These are phyloP conservation scores for Pichia terricola DNA, from an alignment of 1,139 yeast genomes.

Conservation along the genomic window DNA sequence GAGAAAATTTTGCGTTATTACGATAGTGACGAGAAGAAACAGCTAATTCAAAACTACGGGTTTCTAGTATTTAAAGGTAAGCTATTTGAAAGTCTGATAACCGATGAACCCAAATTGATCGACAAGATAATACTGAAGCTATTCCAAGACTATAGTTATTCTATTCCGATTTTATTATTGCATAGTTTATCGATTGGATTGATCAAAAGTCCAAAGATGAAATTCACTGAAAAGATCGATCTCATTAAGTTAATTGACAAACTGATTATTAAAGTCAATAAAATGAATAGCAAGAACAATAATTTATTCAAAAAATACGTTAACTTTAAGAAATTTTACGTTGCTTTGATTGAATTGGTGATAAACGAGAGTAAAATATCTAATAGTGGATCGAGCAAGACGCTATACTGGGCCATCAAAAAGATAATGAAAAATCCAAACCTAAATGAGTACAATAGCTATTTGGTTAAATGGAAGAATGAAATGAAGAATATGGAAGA, in stretches of 20 bases:
- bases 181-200: constrained; percentile 19
- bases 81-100: constrained; percentile 13
- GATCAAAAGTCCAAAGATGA: constrained; percentile 6
- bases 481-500: constrained; percentile 18
- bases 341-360: constrained; percentile 15
- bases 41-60: constrained; percentile 9
- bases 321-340: constrained; percentile 9
- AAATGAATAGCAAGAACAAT: constrained; percentile 1
- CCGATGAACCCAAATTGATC: constrained; percentile 10
- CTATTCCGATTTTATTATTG: constrained; percentile 17
- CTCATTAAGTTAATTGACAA: constrained; percentile 17
- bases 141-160: constrained; percentile 15
- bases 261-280: constrained; percentile 12
- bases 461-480: constrained; percentile 17
- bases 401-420: constrained; percentile 22
- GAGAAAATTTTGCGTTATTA: constrained; percentile 5
- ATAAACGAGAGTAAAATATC: constrained; percentile 14
- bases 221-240: constrained; percentile 14
- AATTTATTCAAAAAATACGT: constrained; percentile 12
- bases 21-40: constrained; percentile 9
- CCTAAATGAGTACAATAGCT: constrained; percentile 8
- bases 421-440: constrained; percentile 15
- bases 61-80: constrained; percentile 14
- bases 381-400: constrained; percentile 13
- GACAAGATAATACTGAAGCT: constrained; percentile 11